Base-by-base conservation (phyloP, 2,329 filamentous ascomycete genomes). In the Metarhizium humberi region DNA sequence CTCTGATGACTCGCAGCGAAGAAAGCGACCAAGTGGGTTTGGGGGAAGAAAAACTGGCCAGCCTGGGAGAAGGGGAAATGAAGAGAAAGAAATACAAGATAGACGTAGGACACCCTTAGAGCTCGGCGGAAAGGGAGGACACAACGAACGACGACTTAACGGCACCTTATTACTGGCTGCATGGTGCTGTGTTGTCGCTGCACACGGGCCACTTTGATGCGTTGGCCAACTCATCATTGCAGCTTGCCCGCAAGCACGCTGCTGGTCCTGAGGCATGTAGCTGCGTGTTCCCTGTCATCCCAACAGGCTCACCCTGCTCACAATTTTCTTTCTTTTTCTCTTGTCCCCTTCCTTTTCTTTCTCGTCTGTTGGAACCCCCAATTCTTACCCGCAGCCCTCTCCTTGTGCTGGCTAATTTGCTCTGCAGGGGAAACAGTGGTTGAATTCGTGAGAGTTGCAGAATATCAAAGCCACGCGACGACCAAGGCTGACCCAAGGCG, bases 181-280 rank as follows among this genome's bases (percentile, higher is more conserved):
- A 18, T 25, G 46, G 30, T 54, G 52, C 52, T 57, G 56, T 46
- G 53, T 57, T 55, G 56, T 57, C 53, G 53, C 68, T 70, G 69
- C 67, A 70, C 68, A 71, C 67, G 70, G 69, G 67, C 69, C 70
- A 71, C 69, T 69, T 55, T 70, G 68, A 69, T 71, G 69, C 67
- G 68, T 71, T 71, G 68, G 69, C 68, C 69, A 72, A 67, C 69
- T 69, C 69, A 72, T 70, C 67, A 67, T 60, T 71, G 69, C 69
- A 85, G 67, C 56, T 50, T 64, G 63, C 55, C 50, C 55, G 63
- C 66, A 67, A 65, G 64, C 63, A 63, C 64, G 11, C 20, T 30
- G 20, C 45, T 48, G 45, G 45, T 48, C 45, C 45, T 45, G 6
- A 30, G 25, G 45, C 20, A 48, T 18, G 34, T 43, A 25, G 6